Evolutionary conservation across 164 flowering plant species (phyloP).

Genomic region (Kingdonia uniflora): DNA sequence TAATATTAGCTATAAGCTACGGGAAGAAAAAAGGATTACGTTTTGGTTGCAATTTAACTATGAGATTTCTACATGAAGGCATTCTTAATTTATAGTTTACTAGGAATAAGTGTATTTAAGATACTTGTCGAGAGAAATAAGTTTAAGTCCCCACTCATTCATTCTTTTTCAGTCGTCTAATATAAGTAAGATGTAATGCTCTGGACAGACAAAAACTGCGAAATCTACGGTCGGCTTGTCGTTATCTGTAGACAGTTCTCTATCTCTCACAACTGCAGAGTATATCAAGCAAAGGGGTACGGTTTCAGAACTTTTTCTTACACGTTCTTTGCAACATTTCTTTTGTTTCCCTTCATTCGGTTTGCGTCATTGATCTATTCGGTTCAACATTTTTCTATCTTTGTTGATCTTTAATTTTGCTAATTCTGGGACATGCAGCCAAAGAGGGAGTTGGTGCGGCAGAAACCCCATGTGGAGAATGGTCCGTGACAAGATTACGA

Average conservation of each 20-base stretch:
- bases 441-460: constrained; percentile 95
- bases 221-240: constrained; percentile 74
- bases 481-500: constrained; percentile 94
- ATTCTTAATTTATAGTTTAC: neutral
- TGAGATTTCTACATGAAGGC: neutral
- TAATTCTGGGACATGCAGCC: constrained; percentile 30
- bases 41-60: neutral
- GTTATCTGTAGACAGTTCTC: constrained; percentile 70
- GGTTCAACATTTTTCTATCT: no score
- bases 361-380: no score
- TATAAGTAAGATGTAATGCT: constrained; percentile 5
- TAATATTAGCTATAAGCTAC: no score
- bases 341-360: no score
- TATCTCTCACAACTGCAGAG: constrained; percentile 52
- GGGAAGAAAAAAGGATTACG: no score
- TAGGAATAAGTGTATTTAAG: neutral
- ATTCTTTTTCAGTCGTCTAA: constrained; percentile 8
- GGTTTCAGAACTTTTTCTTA: constrained; percentile 1
- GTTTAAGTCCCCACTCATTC: neutral
- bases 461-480: constrained; percentile 85
- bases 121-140: no score
- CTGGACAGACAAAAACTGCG: constrained; percentile 82
- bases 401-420: no score
- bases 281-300: constrained; percentile 74
- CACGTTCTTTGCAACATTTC: no score